Conservation (phyloP, 768 basidiomycete species). For the Multifurca ochricompacta region DNA sequence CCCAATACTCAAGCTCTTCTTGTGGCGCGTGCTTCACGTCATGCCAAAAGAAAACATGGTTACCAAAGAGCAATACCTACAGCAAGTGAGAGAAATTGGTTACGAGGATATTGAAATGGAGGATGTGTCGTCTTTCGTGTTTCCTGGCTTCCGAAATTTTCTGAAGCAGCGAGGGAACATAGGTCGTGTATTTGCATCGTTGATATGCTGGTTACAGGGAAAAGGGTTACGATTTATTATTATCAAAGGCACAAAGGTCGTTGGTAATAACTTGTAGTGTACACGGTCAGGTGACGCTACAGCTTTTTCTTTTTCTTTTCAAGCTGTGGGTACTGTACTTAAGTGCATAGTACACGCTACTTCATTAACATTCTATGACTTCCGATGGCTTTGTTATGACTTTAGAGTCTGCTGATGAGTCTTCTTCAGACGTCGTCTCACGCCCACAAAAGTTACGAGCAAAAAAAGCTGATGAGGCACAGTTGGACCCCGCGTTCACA, state of each 20-base stretch:
- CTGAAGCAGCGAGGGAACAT: constrained; percentile 35
- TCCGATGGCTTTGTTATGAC: constrained; percentile 74
- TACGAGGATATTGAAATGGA: constrained; percentile 46
- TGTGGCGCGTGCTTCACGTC: constrained; percentile 26
- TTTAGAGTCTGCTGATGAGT: constrained; percentile 66
- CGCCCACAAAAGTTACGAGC: constrained; percentile 13
- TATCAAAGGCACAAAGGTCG: constrained; percentile 26
- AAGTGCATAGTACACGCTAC: background rate
- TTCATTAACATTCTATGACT: constrained; percentile 26
- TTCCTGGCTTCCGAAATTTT: constrained; percentile 48
- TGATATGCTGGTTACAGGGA: constrained; percentile 32
- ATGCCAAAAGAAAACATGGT: constrained; percentile 47
- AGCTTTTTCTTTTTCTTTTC: background rate
- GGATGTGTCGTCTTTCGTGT: constrained; percentile 50
- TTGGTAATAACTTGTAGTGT: background rate
- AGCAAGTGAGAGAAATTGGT: constrained; percentile 40
- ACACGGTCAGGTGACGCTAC: constrained; percentile 7
- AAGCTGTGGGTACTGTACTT: background rate
- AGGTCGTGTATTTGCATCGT: constrained; percentile 38
- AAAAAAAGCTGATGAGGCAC: constrained; percentile 43
- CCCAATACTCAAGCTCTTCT: constrained; percentile 24
- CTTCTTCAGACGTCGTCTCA: constrained; percentile 1
- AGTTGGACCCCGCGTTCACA: constrained; percentile 72
- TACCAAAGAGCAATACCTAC: constrained; percentile 37
- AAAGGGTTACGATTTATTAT: constrained; percentile 45